These are phyloP conservation scores for Rhodotorula taiwanensis DNA, from an alignment of 768 basidiomycete genomes.

Conservation along the genomic window DNA sequence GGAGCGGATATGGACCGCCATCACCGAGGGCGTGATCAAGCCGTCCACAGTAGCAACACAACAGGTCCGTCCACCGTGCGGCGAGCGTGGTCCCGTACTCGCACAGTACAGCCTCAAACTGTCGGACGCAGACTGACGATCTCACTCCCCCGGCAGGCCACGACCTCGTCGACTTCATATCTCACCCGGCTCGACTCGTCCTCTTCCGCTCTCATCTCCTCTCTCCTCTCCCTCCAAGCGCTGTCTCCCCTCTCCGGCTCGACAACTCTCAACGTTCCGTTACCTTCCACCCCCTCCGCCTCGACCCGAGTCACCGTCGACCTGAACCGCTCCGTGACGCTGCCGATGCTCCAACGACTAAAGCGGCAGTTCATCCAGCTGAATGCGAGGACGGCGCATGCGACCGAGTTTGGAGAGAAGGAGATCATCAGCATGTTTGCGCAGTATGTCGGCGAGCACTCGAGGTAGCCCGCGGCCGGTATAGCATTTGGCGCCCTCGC, in stretches of 20 bases:
- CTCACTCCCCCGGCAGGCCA: slow-evolving; percentile 50
- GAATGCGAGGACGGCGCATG: slow-evolving; percentile 66
- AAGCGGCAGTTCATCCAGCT: slow-evolving; percentile 86
- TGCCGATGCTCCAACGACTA: slow-evolving; percentile 77
- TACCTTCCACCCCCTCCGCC: slow-evolving; percentile 49
- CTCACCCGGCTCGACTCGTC: slow-evolving; percentile 77
- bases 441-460: slow-evolving; percentile 41
- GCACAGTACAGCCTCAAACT: neutral
- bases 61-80: slow-evolving; percentile 59
- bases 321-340: slow-evolving; percentile 59
- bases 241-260: slow-evolving; percentile 50
- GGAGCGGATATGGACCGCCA: slow-evolving; percentile 68
- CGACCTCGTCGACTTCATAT: slow-evolving; percentile 79
- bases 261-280: slow-evolving; percentile 49
- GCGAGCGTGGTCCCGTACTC: no score
- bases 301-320: slow-evolving; percentile 39
- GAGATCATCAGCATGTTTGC: slow-evolving; percentile 45
- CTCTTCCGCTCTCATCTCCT: slow-evolving; percentile 61
- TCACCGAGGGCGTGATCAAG: slow-evolving; percentile 71
- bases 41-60: slow-evolving; percentile 80
- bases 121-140: neutral
- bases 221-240: slow-evolving; percentile 61
- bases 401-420: slow-evolving; percentile 41
- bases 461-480: slow-evolving; percentile 9
- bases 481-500: no score